Base-by-base conservation (phyloP, 257 asterid genomes). In the Voacanga thouarsii region DNA sequence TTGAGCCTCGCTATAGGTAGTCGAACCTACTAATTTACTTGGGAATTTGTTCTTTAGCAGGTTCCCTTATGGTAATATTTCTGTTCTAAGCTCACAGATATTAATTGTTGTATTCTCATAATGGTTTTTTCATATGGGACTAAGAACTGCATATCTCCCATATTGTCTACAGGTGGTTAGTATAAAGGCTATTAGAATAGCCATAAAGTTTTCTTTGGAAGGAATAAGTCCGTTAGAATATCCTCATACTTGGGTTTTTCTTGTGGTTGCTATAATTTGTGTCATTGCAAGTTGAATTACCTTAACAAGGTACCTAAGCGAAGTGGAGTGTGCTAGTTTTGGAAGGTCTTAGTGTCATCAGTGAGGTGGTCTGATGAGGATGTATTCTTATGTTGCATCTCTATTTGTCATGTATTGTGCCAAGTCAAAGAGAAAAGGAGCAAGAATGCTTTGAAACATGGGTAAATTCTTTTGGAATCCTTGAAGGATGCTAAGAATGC, bases 401-500 rank as follows among this genome's bases (percentile, higher is more conserved):
- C 28, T 43, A 41, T 12, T 7, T 67, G 15, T 67, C 41, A 23
- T 43, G 39, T 67, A 21, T 21, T 7, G 72, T 44, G 16, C 28
- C 16, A 41, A 66, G 21, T 19, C 28, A 19, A 41, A 37, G 49
- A 37, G n/a, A 60, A 11, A 50, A 65, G 47, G 49, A 37, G 21
- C 4, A n/a, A n/a, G n/a, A n/a, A n/a, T n/a, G n/a, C 85, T 89
- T 93, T 8, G 99, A 93, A 76, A 92, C 96, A 2, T 96, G 99
- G 99, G 97, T 94, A 24, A 93, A 96, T 86, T 89, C 98, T 43
- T 84, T 97, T 0, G 97, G 99, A 43, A 93, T 96, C 75, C 99
- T 96, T 43, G 99, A 98, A 15, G 98, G 99, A 16, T 91, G n/a
- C 94, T 74, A 96, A 88, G 82, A 92, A 93, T 68, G 86, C 92